Percentiles rank a stretch among this genome's conserved stretches.
phyloP scores from a whole-genome alignment of 2,329 filamentous ascomycete genomes.

The Ploettnerulaceae sp. region DNA sequence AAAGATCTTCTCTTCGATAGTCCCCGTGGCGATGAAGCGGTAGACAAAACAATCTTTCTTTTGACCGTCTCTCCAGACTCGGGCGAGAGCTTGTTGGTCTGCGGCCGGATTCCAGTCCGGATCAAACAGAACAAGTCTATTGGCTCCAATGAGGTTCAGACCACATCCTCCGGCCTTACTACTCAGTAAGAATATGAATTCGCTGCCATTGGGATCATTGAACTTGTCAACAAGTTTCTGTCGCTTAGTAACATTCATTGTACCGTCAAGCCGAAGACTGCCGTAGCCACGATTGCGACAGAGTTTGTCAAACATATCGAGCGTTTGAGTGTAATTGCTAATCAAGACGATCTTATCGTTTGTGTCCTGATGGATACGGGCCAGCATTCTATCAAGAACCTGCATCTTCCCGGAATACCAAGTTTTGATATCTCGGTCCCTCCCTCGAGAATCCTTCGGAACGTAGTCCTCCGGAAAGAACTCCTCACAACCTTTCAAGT shows the following conservation, averaged over 20 bases:
- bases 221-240: conserved; percentile 97
- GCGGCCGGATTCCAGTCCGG: conserved; percentile 98
- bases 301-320: conserved; percentile 89
- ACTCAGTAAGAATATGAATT: conserved; percentile 94
- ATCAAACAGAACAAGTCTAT: conserved; percentile 91
- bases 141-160: conserved; percentile 91
- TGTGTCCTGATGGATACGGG: conserved; percentile 88
- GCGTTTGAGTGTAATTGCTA: conserved; percentile 94
- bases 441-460: conserved; percentile 78
- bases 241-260: conserved; percentile 96
- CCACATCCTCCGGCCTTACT: conserved; percentile 96
- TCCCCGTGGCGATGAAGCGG: conserved; percentile 96
- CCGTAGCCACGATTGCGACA: conserved; percentile 84
- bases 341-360: conserved; percentile 99
- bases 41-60: conserved; percentile 99
- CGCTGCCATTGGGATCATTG: conserved; percentile 83
- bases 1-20: conserved; percentile 99
- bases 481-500: conserved; percentile 81
- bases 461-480: conserved; percentile 83
- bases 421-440: conserved; percentile 86
- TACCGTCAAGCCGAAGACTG: conserved; percentile 83
- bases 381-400: conserved; percentile 96
- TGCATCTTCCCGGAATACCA: conserved; percentile 99
- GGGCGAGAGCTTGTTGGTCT: conserved; percentile 92
- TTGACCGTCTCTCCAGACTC: conserved; percentile 98